Conservation (phyloP, 2,329 filamentous ascomycete genomes). For the Apiospora rasikravindrae region DNA sequence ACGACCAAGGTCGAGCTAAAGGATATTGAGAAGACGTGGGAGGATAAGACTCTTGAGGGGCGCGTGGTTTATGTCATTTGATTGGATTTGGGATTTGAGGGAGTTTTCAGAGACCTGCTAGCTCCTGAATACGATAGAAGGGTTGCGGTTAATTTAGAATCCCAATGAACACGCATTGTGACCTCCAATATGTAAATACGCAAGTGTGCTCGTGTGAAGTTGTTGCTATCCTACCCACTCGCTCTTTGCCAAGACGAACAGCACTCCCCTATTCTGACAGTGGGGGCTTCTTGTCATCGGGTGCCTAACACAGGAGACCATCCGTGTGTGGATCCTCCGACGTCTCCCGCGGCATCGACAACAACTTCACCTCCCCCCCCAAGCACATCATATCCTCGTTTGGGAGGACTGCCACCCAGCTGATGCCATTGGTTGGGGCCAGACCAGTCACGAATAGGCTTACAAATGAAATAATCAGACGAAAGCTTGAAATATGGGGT, state of each 20-base stretch:
- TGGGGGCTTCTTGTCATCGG: neutral
- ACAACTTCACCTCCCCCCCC: conserved; percentile 23
- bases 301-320: neutral
- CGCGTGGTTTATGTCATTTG: conserved; percentile 36
- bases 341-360: conserved; percentile 27
- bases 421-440: conserved; percentile 25
- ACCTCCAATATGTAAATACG: neutral
- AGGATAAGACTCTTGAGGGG: conserved; percentile 32
- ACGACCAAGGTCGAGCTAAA: conserved; percentile 26
- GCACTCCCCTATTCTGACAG: neutral
- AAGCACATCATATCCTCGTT: conserved; percentile 26
- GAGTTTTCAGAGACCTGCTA: neutral
- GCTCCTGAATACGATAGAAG: neutral
- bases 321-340: conserved; percentile 20
- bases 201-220: neutral
- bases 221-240: neutral
- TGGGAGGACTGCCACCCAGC: conserved; percentile 28
- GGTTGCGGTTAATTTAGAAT: neutral
- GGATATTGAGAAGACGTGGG: conserved; percentile 41
- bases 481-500: neutral
- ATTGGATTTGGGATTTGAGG: neutral
- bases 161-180: neutral
- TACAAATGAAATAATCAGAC: neutral
- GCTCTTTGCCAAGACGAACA: neutral
- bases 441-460: neutral